Evolutionary conservation across 192 early-diverging fungal genomes (phyloP).

Genomic region (Chytriomyces confervae): DNA sequence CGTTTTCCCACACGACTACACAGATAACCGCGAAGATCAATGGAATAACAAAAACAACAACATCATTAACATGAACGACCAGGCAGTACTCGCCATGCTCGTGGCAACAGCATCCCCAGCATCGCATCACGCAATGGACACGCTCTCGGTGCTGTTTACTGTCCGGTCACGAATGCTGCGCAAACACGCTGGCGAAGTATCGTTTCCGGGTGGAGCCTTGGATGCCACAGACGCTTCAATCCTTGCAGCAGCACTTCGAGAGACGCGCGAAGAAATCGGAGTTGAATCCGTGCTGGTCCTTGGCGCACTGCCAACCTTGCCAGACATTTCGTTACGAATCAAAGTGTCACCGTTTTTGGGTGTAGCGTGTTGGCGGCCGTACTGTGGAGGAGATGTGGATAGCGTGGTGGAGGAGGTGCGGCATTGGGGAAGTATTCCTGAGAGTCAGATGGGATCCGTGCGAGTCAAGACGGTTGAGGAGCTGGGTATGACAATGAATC

Average conservation of each 20-base stretch:
- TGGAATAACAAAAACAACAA: background rate
- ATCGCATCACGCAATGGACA: slow-evolving; percentile 45
- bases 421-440: background rate
- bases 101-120: background rate
- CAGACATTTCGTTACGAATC: slow-evolving; percentile 37
- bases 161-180: slow-evolving; percentile 69
- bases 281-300: slow-evolving; percentile 63
- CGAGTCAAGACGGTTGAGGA: slow-evolving; percentile 35
- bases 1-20: background rate
- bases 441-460: background rate
- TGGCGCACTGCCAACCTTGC: slow-evolving; percentile 59
- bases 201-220: slow-evolving; percentile 50
- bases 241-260: slow-evolving; percentile 75
- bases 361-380: background rate
- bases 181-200: slow-evolving; percentile 75
- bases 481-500: slow-evolving; percentile 54
- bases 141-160: slow-evolving; percentile 79
- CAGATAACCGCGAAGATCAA: background rate
- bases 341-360: slow-evolving; percentile 40
- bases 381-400: background rate
- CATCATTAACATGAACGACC: background rate
- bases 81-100: background rate
- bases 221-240: slow-evolving; percentile 64
- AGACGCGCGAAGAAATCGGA: slow-evolving; percentile 80
- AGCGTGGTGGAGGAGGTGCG: background rate